A percentile compares a stretch with the other conserved stretches of the same genome.
Conservation (phyloP, 148 eudicot species). For the Silene conica region DNA sequence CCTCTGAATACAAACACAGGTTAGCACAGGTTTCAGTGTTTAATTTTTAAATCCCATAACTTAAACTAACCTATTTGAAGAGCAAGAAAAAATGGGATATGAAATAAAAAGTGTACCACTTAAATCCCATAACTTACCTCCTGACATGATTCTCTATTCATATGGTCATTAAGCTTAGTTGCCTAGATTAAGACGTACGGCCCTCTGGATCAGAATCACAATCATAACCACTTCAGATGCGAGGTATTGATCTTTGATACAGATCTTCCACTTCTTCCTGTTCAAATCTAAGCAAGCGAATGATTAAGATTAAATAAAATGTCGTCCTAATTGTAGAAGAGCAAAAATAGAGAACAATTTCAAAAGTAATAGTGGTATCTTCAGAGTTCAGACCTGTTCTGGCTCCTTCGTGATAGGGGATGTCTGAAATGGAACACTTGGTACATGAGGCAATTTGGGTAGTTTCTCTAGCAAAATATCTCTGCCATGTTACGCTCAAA, state of each 20-base stretch:
- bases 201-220: constrained; percentile 74
- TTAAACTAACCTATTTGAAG: neutral
- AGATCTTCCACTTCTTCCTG: constrained; percentile 52
- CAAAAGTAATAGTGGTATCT: neutral
- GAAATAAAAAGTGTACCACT: neutral
- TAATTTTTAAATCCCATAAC: neutral
- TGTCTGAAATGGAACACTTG: constrained; percentile 72
- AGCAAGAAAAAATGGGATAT: neutral
- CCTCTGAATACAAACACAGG: neutral
- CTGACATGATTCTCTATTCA: constrained; percentile 19
- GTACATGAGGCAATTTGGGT: constrained; percentile 59
- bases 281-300: constrained; percentile 9
- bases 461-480: constrained; percentile 73
- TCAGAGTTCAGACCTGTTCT: constrained; percentile 70
- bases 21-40: neutral
- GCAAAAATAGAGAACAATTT: neutral
- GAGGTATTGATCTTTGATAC: constrained; percentile 59
- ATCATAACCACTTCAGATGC: constrained; percentile 66
- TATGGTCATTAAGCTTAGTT: neutral
- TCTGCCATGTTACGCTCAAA: constrained; percentile 36
- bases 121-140: constrained; percentile 22
- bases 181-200: constrained; percentile 28
- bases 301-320: constrained; percentile 8
- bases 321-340: neutral
- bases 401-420: constrained; percentile 53